Evolutionary conservation across 1,139 yeast species (phyloP), one percentile per base, ranked within the genome.

Genomic region (Sugiyamaella paludigena): DNA sequence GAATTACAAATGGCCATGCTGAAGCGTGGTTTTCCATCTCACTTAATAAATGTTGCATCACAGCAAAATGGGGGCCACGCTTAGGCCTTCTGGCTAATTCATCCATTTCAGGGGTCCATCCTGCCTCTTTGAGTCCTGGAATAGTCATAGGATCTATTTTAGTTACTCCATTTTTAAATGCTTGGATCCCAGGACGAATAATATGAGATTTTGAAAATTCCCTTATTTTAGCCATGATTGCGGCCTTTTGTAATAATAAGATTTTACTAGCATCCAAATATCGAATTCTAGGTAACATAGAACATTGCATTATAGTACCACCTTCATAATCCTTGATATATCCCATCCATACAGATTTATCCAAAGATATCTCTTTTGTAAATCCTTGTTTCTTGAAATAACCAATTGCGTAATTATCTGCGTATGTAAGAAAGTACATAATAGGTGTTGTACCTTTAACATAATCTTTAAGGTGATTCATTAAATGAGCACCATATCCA

Each of bases 61-160:
- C 86, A 42, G 94, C 92, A 70, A 87, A 87, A 70, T 92, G 98
- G 7, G 97, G 96, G 0, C 95, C 91, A 48, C 97, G 75, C 65
- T 89, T 89, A 1, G 98, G 98, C 62, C 88, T 80, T 60, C 95
- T 92, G 0, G 98, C 98, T 54, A 94, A 72, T 58, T 87, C 92
- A 67, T 92, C 99, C 96, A 92, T 91, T 66, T 91, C 98, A 37
- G 92, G 95, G 47, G 95, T 87, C 98, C 98, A 92, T 0, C 98
- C 98, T 2, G 95, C 87, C 65, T 91, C 98, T 55, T 79, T 76
- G 42, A 91, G 72, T 0, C 97, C 97, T 0, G 97, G 97, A 10
- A 91, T 87, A 19, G 78, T 78, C 72, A 81, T 76, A 6, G 96
- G 94, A 59, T 84, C 86, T 27, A 81, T 69, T 4, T 51, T 54